Conservation (phyloP, 345 rosid genomes). For the Capsella bursapastoris region DNA sequence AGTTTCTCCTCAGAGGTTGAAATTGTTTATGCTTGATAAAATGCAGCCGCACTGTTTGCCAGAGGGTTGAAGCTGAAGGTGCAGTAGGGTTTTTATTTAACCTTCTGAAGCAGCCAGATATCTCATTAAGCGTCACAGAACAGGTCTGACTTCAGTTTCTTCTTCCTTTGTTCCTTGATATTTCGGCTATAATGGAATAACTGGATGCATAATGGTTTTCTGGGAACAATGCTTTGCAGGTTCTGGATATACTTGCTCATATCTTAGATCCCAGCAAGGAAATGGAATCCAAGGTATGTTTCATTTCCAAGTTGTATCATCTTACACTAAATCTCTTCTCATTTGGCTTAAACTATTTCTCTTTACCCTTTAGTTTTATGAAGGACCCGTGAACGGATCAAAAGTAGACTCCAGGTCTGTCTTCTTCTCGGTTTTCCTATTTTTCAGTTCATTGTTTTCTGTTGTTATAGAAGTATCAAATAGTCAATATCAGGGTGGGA, state of each 20-base stretch:
- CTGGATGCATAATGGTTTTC: background rate
- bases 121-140: slow-evolving; percentile 55
- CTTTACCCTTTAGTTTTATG: slow-evolving; percentile 57
- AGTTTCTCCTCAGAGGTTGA: slow-evolving; percentile 18
- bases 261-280: slow-evolving; percentile 75
- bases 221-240: slow-evolving; percentile 53
- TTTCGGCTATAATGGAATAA: slow-evolving; percentile 3
- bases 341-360: slow-evolving; percentile 28
- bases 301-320: slow-evolving; percentile 14
- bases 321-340: slow-evolving; percentile 23
- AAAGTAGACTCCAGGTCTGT: slow-evolving; percentile 55
- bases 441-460: background rate
- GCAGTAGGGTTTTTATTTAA: slow-evolving; percentile 56
- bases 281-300: slow-evolving; percentile 78
- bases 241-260: slow-evolving; percentile 68
- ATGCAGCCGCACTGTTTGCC: slow-evolving; percentile 70
- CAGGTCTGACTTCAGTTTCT: slow-evolving; percentile 52
- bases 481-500: slow-evolving; percentile 21
- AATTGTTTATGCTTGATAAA: background rate
- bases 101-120: slow-evolving; percentile 56
- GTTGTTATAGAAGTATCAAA: background rate
- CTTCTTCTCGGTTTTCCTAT: slow-evolving; percentile 17
- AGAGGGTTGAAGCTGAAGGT: slow-evolving; percentile 75
- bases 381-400: slow-evolving; percentile 63
- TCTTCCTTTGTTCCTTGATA: slow-evolving; percentile 15